Percentiles rank a stretch among this genome's conserved stretches.
Conservation (phyloP, 2,329 filamentous ascomycete genomes). For the Diaporthe sp. region DNA sequence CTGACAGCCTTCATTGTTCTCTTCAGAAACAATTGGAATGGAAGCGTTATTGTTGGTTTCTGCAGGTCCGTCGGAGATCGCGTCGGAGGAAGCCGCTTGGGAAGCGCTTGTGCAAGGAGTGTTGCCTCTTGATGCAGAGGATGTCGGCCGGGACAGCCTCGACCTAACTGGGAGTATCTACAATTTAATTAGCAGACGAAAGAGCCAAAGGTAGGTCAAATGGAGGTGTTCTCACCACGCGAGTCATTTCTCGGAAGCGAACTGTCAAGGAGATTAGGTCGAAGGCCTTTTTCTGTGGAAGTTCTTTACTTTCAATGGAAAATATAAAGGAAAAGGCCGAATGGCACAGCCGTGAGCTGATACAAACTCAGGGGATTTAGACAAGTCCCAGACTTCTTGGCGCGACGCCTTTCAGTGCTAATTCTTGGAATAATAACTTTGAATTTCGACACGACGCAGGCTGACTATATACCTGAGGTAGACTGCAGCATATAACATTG, state of each 20-base stretch:
- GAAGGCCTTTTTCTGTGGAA: too few relatives aligned
- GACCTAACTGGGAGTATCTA: neutral
- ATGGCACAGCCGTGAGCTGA: neutral
- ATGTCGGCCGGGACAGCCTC: neutral
- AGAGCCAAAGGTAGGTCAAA: neutral
- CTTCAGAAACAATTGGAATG: neutral
- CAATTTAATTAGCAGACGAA: neutral
- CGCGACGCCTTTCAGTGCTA: neutral
- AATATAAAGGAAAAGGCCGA: too few relatives aligned
- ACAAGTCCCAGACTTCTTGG: too few relatives aligned
- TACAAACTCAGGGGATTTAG: neutral
- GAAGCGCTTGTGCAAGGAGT: neutral
- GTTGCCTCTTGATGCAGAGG: neutral
- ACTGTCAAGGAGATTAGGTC: too few relatives aligned
- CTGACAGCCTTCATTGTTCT: neutral
- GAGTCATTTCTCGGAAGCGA: neutral
- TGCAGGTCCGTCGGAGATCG: neutral
- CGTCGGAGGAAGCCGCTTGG: neutral
- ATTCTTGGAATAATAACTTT: neutral
- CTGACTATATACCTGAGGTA: neutral
- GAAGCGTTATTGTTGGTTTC: too few relatives aligned
- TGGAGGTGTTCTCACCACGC: neutral
- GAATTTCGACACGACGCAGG: neutral
- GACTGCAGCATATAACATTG: neutral
- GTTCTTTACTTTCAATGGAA: too few relatives aligned